Conservation (phyloP, 345 rosid genomes). For the Moringa oleifera region DNA sequence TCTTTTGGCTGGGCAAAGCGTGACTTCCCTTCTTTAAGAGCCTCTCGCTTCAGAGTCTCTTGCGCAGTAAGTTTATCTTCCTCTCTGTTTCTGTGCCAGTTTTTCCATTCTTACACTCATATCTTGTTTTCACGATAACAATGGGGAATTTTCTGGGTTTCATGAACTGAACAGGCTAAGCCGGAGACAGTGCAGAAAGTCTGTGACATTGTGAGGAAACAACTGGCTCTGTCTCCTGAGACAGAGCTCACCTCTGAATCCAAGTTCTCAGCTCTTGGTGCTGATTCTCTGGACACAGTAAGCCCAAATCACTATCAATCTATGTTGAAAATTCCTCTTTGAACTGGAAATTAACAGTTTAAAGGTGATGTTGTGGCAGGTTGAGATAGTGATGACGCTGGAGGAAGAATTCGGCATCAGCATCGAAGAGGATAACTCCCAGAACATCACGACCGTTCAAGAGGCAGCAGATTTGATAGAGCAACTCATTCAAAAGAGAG, state of each 20-base stretch:
- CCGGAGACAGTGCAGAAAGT: constrained; percentile 81
- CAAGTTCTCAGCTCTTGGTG: constrained; percentile 68
- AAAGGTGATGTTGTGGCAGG: no score
- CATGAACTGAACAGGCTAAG: constrained; percentile 45
- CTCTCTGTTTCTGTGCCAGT: not conserved
- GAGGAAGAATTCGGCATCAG: constrained; percentile 76
- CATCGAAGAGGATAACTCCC: constrained; percentile 73
- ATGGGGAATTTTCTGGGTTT: not conserved
- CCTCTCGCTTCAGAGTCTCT: not conserved
- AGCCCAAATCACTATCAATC: not conserved
- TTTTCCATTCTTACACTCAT: not conserved
- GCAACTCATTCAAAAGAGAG: constrained; percentile 51
- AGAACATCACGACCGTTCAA: constrained; percentile 69
- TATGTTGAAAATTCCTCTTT: no score
- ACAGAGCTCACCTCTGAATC: constrained; percentile 55
- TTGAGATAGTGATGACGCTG: constrained; percentile 86
- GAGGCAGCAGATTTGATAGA: constrained; percentile 87
- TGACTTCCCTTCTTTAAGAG: not conserved
- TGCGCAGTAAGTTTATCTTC: not conserved
- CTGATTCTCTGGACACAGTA: constrained; percentile 96
- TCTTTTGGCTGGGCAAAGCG: not conserved
- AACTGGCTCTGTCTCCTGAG: constrained; percentile 60
- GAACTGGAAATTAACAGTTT: no score
- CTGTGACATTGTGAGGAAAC: constrained; percentile 72
- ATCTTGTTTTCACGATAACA: not conserved